phyloP scores from a whole-genome alignment of 164 flowering plant species.

The Amborella trichopoda region DNA sequence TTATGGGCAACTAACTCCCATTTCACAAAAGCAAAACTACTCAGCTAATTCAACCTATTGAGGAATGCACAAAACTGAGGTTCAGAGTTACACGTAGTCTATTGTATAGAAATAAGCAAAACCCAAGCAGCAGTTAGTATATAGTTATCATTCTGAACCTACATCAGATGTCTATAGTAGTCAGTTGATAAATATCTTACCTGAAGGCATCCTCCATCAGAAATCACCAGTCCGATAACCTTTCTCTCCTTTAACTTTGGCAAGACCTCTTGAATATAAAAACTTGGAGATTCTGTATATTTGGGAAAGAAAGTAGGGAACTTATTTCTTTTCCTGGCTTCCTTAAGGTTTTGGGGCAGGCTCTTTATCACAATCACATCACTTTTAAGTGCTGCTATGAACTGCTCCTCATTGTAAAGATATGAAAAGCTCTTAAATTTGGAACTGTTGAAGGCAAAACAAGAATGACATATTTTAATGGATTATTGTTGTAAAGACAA shows the following conservation, averaged over 20 bases:
- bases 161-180: too few relatives aligned
- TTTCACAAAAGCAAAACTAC: too few relatives aligned
- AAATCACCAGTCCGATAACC: constrained; percentile 60
- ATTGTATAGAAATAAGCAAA: too few relatives aligned
- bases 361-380: constrained; percentile 63
- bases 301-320: constrained; percentile 59
- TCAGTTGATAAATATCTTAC: too few relatives aligned
- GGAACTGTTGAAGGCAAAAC: constrained; percentile 32
- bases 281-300: constrained; percentile 49
- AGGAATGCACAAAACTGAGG: too few relatives aligned
- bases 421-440: constrained; percentile 89
- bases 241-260: constrained; percentile 51
- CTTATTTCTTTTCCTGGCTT: constrained; percentile 48
- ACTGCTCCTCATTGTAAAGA: constrained; percentile 84
- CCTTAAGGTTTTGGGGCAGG: constrained; percentile 61
- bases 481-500: too few relatives aligned
- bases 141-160: too few relatives aligned
- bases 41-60: too few relatives aligned
- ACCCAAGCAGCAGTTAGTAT: too few relatives aligned
- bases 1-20: too few relatives aligned
- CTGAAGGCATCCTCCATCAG: constrained; percentile 86
- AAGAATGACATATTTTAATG: too few relatives aligned
- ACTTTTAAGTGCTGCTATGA: constrained; percentile 59
- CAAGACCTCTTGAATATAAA: constrained; percentile 46
- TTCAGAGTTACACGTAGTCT: too few relatives aligned